Percentiles rank a stretch among this genome's conserved stretches.
phyloP scores from a whole-genome alignment of 2,329 filamentous ascomycete genomes.

The Cladosporium halotolerans region DNA sequence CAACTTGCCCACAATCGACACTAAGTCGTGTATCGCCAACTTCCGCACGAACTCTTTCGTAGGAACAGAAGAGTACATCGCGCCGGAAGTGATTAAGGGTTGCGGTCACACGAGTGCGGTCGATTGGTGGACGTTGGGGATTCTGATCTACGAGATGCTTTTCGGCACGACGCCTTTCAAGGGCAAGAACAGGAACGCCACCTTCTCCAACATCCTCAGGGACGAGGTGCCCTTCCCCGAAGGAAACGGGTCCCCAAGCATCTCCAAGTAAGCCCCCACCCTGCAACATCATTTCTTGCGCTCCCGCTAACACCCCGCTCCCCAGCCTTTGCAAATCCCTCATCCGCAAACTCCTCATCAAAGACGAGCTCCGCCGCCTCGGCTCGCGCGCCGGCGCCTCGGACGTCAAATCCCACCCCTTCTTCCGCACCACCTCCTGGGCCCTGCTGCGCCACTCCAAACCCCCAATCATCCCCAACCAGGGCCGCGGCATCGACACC shows the following conservation, averaged over 20 bases:
- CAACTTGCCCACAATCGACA: conserved; percentile 93
- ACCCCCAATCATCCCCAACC: conserved; percentile 89
- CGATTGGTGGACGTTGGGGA: conserved; percentile 98
- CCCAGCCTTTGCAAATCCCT: conserved; percentile 86
- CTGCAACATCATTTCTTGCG: background rate
- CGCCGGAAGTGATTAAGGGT: conserved; percentile 96
- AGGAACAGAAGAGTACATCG: conserved; percentile 97
- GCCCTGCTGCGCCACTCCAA: conserved; percentile 96
- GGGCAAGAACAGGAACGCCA: conserved; percentile 96
- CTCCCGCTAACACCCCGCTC: background rate
- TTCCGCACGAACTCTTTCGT: conserved; percentile 99
- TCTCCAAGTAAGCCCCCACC: conserved; percentile 70
- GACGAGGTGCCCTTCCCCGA: conserved; percentile 97
- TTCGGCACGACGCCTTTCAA: conserved; percentile 99
- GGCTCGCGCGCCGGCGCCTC: conserved; percentile 92
- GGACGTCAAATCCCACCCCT: conserved; percentile 91
- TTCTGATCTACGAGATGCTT: conserved; percentile 97
- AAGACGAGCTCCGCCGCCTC: conserved; percentile 89
- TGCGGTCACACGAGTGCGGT: conserved; percentile 97
- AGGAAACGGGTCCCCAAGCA: conserved; percentile 71
- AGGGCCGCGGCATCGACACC: conserved; percentile 84
- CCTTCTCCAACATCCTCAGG: conserved; percentile 92
- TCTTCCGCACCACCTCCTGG: conserved; percentile 96
- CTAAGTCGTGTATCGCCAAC: conserved; percentile 94
- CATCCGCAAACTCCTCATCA: conserved; percentile 94